phyloP scores from a whole-genome alignment of 345 rosid genomes.

The Garcia nutans region DNA sequence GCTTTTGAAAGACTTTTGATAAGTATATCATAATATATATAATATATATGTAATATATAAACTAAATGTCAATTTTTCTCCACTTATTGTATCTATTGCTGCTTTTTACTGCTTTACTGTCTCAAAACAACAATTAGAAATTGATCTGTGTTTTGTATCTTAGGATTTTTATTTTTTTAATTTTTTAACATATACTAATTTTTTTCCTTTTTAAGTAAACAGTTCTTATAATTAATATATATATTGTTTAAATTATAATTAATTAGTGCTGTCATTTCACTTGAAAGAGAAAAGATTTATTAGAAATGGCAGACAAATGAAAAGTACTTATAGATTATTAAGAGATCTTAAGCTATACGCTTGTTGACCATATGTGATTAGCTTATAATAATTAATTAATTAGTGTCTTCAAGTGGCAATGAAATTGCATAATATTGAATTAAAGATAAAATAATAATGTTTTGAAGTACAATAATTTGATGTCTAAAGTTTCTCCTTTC shows the following conservation, averaged over 20 bases:
- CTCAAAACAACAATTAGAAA: not conserved
- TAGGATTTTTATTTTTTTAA: too few species aligned
- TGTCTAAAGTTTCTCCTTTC: slow-evolving; percentile 19
- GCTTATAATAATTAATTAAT: not conserved
- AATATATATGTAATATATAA: too few species aligned
- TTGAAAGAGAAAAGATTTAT: slow-evolving; percentile 5
- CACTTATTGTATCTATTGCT: slow-evolving; percentile 16
- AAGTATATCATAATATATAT: slow-evolving; percentile 6
- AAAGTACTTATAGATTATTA: not conserved
- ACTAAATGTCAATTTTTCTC: slow-evolving; percentile 19
- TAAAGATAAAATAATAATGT: not conserved
- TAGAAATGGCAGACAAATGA: slow-evolving; percentile 22
- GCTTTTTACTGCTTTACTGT: slow-evolving; percentile 29
- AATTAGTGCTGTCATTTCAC: slow-evolving; percentile 22
- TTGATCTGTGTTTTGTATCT: not conserved
- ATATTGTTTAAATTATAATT: not conserved
- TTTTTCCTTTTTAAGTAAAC: too few species aligned
- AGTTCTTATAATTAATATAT: not conserved
- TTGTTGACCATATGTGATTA: not conserved
- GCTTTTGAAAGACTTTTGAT: slow-evolving; percentile 19
- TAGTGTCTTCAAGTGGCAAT: too few species aligned
- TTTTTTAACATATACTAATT: too few species aligned
- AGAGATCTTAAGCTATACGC: not conserved
- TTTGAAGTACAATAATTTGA: slow-evolving; percentile 7
- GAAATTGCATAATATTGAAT: too few species aligned